Base-by-base conservation (phyloP, 2,329 filamentous ascomycete genomes). In the Stromatinia cepivora region DNA sequence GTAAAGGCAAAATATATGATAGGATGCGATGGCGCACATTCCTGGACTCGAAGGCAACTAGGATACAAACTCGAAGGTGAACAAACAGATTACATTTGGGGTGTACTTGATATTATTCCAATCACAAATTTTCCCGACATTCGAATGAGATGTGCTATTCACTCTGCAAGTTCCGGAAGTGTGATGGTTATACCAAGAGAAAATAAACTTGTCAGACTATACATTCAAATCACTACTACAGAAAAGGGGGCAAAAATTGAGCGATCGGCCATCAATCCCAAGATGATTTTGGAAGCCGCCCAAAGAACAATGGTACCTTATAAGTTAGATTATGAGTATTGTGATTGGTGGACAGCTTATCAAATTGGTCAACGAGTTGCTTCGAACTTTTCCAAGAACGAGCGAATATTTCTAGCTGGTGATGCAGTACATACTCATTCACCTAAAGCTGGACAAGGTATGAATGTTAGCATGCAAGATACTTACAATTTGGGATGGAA, bases 231-330 rank as follows among this genome's bases (percentile, higher is more conserved):
- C 42, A 45, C 31, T 11, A 25, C 31, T 45, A 39, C 69, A 66
- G 70, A 79, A 77, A 1, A 15, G 13, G 50, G 42, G 10, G 15
- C 42, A 48, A 34, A 34, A 64, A 81, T 86, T 7, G 86, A 90
- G 73, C 81, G 87, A 20, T 86, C 84, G 25, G 85, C 86, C 72
- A 88, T 92, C 74, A 91, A 84, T 0, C 87, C 88, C 0, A 84
- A 90, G 0, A 79, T 84, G 1, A 89, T 93, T 68, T 82, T 92
- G 59, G 80, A 84, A 58, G 83, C 86, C 0, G 90, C 90, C 0
- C 85, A 88, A 75, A 84, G 82, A 69, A 92, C 90, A 62, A 80
- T 93, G 34, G 79, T 81, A 0, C 91, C 91, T 0, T 93, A 92
- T 76, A 88, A 82, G 45, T 79, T 93, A 3, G 83, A 84, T 0